Conservation (phyloP, 2,329 filamentous ascomycete species). For the Cytospora leucostoma region DNA sequence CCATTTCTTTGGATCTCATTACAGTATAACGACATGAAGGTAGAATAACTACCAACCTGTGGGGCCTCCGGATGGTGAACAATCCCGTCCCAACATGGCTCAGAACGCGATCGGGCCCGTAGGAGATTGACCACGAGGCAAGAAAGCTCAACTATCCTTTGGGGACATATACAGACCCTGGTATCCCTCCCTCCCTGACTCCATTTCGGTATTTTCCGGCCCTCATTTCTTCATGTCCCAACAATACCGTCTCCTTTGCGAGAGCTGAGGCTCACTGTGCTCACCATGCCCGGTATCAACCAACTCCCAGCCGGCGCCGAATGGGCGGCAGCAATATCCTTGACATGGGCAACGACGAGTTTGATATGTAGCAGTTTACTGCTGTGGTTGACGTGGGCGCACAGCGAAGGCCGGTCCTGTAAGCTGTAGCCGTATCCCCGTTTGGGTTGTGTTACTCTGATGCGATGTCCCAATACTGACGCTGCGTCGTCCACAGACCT, state of each 20-base stretch:
- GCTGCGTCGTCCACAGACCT: slow-evolving; percentile 28
- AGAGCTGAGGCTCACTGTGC: slow-evolving; percentile 16
- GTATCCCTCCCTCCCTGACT: neutral
- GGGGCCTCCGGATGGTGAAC: neutral
- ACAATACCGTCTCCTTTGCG: neutral
- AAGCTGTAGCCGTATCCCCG: slow-evolving; percentile 17
- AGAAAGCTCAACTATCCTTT: slow-evolving; percentile 13
- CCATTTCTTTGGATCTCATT: neutral
- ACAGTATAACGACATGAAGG: neutral
- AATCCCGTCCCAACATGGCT: neutral
- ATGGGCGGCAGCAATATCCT: slow-evolving; percentile 22
- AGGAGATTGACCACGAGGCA: slow-evolving; percentile 6
- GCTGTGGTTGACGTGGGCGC: slow-evolving; percentile 34
- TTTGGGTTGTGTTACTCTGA: neutral
- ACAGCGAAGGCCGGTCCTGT: slow-evolving; percentile 33
- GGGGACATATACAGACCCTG: neutral
- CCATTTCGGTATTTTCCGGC: slow-evolving; percentile 2
- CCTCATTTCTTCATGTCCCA: slow-evolving; percentile 1
- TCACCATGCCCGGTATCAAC: slow-evolving; percentile 27
- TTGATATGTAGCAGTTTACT: slow-evolving; percentile 27
- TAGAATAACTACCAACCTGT: neutral
- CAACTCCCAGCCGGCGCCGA: slow-evolving; percentile 26
- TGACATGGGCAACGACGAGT: slow-evolving; percentile 22
- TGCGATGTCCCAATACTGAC: neutral
- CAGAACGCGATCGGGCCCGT: neutral